Percentiles rank a stretch among this genome's conserved stretches.
phyloP scores from a whole-genome alignment of 441 rosid species.

The Pelargonium myrrhifolium region DNA sequence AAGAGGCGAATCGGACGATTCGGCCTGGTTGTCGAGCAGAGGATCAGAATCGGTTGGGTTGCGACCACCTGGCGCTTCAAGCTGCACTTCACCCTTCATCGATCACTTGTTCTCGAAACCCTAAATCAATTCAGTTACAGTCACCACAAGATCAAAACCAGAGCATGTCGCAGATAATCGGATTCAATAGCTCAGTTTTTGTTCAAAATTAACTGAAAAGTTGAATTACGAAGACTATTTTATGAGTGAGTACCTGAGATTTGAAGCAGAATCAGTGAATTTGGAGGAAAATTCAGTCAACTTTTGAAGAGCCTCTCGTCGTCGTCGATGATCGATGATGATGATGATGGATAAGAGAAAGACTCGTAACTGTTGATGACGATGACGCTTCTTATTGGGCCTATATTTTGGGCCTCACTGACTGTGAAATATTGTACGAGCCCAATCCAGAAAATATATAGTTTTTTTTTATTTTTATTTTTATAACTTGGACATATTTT shows the following conservation, averaged over 20 bases:
- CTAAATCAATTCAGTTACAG: constrained; percentile 11
- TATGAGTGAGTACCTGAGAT: background rate
- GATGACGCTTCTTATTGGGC: no score
- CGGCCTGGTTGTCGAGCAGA: constrained; percentile 34
- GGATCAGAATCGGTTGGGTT: constrained; percentile 64
- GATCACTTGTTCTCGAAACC: constrained; percentile 13
- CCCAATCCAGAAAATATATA: no score
- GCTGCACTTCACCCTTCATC: constrained; percentile 65
- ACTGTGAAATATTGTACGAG: no score
- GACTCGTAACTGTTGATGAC: no score
- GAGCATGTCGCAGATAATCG: background rate
- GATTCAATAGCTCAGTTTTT: background rate
- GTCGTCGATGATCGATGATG: no score
- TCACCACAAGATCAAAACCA: background rate
- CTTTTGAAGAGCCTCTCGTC: no score
- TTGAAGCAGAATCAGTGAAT: no score
- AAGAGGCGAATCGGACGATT: constrained; percentile 8
- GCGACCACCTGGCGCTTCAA: constrained; percentile 37
- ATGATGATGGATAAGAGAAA: no score
- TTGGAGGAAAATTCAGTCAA: no score
- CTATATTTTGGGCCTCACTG: no score
- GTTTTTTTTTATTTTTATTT: no score
- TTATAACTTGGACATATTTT: no score
- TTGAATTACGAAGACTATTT: background rate
- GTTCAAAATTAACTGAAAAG: background rate